phyloP scores from a whole-genome alignment of 1,139 yeast species.

The Debaryomyces udenii region DNA sequence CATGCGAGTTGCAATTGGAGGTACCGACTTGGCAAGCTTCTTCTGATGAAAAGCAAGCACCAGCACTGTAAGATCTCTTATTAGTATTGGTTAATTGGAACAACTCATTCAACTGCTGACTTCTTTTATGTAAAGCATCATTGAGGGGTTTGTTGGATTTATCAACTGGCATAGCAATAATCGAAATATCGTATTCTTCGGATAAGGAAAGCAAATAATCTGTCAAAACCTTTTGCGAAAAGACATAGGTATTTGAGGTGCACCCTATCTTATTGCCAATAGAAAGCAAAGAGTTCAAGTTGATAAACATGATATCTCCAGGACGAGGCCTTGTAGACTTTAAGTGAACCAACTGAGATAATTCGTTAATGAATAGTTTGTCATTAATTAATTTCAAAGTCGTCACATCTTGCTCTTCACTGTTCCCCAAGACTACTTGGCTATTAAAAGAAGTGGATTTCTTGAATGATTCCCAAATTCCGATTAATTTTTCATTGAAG shows the following conservation, averaged over 20 bases:
- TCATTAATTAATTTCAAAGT: constrained; percentile 40
- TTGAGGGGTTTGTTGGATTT: constrained; percentile 2
- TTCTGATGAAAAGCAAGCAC: constrained; percentile 44
- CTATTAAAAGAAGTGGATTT: constrained; percentile 1
- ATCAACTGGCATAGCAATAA: constrained; percentile 31
- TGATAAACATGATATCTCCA: constrained; percentile 32
- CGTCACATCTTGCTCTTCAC: constrained; percentile 9
- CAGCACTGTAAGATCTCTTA: constrained; percentile 18
- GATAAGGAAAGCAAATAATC: constrained; percentile 32
- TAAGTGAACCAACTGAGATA: constrained; percentile 48
- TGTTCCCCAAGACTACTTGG: constrained; percentile 14
- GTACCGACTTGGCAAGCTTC: constrained; percentile 59
- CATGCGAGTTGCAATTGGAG: constrained; percentile 62
- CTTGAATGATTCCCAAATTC: constrained; percentile 40
- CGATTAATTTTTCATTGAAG: constrained; percentile 33
- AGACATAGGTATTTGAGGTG: constrained; percentile 41
- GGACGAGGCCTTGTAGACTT: constrained; percentile 18
- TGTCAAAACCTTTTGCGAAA: constrained; percentile 37
- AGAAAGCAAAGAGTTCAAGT: constrained; percentile 44
- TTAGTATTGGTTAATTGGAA: constrained; percentile 19
- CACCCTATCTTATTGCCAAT: constrained; percentile 47
- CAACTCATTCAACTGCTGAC: constrained; percentile 26
- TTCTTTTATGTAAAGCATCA: constrained; percentile 24
- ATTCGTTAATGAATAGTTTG: constrained; percentile 48
- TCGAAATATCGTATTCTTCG: constrained; percentile 34